Evolutionary conservation across 2,329 filamentous ascomycete genomes (phyloP), one percentile per base, ranked within the genome.

Genomic region (Aspergillus aculeatinus): DNA sequence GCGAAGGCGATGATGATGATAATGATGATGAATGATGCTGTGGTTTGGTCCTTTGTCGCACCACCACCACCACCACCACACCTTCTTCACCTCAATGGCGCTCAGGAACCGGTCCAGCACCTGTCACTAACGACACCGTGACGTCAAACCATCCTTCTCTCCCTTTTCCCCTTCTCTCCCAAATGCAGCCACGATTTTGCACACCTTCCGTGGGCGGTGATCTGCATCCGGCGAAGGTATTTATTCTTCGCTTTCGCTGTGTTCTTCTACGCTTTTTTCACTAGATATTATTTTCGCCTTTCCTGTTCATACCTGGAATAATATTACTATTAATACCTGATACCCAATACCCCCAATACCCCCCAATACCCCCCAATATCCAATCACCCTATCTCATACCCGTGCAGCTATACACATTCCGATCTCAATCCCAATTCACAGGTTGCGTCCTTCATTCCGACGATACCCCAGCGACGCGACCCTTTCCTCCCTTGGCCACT

Each of bases 381-480:
- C 33, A 16, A 35, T 35, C 3, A 35, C 10, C 33, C 33, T 12
- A 44, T 44, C 16, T 44, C 39, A 19, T 16, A 44, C 14, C 39
- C 39, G 39, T 48, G 53, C 21, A 10, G 21, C 42, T 47, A 48
- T 48, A 21, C 29, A 42, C 25, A 35, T 59, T 55, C 48, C n/a
- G 19, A 50, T 50, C 51, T 51, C 27, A 23, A 48, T 12, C 23
- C 42, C 11, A 19, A 11, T 33, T 27, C 23, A 19, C 52, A 35
- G 48, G 27, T 57, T 51, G 58, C 57, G 44, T 56, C 60, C 52
- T 60, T 59, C 60, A 64, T 67, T 65, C 65, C 63, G 27, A 53
- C 60, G 61, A 67, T 68, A 67, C 65, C 66, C 63, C 58, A 58
- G 61, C 58, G 60, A 68, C 65, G 60, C 59, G 60, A 51, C 58